Evolutionary conservation across 371 early-diverging fungal species (phyloP).

Genomic region (Mortierella sp.): DNA sequence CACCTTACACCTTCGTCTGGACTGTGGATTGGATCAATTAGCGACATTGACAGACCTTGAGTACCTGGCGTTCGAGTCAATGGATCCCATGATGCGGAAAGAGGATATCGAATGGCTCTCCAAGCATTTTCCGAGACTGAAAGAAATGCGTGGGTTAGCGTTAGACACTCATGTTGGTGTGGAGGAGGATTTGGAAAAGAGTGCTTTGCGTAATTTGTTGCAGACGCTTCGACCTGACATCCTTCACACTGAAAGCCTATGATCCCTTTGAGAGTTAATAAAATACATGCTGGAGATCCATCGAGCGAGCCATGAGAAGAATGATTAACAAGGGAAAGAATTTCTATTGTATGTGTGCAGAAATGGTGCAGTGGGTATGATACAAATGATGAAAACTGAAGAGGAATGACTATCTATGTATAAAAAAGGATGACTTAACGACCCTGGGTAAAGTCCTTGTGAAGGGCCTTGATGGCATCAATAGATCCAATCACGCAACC

Average conservation of each 20-base stretch:
- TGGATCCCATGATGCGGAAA: neutral
- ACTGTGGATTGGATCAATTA: conserved; percentile 2
- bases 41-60: conserved; percentile 4
- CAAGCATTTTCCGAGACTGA: neutral
- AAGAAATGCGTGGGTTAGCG: conserved; percentile 7
- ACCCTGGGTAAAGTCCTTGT: conserved; percentile 33
- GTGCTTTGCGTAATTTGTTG: neutral
- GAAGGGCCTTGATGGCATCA: conserved; percentile 70
- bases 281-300: neutral
- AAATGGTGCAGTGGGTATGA: neutral
- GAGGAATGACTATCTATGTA: neutral
- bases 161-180: conserved; percentile 5
- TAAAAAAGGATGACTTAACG: neutral
- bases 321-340: too few species aligned
- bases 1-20: neutral
- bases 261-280: neutral
- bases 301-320: neutral
- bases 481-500: conserved; percentile 85
- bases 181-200: neutral
- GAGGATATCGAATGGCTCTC: neutral
- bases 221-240: neutral
- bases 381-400: neutral
- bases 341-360: neutral
- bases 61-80: conserved; percentile 6
- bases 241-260: neutral